Evolutionary conservation across 495 filamentous ascomycete genomes (phyloP).

Genomic region (Neurospora sublineolata): DNA sequence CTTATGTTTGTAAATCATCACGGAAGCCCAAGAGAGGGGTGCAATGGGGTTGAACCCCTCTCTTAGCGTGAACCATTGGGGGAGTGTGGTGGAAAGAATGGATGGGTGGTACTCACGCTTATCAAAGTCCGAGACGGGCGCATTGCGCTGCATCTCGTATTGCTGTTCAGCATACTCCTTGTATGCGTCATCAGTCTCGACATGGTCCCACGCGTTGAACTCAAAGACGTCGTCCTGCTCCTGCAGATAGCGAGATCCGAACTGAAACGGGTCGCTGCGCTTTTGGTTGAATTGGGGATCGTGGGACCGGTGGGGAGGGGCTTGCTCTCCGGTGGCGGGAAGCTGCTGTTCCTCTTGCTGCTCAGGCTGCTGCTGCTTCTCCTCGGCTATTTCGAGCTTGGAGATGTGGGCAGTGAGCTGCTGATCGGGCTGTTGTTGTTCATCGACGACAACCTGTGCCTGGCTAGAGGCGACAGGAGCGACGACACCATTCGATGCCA

Average conservation of each 20-base stretch:
- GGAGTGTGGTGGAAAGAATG: background rate
- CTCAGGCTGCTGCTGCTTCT: slow-evolving; percentile 4
- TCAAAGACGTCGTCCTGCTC: slow-evolving; percentile 78
- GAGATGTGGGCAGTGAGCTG: slow-evolving; percentile 19
- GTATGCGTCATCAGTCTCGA: slow-evolving; percentile 76
- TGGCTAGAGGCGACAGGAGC: slow-evolving; percentile 1
- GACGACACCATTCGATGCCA: slow-evolving; percentile 10
- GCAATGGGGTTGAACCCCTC: background rate
- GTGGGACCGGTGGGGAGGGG: slow-evolving; percentile 37
- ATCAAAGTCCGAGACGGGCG: slow-evolving; percentile 81
- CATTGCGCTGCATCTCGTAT: slow-evolving; percentile 66
- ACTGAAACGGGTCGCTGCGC: slow-evolving; percentile 83
- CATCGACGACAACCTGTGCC: background rate
- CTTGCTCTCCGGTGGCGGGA: background rate
- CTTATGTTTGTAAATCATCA: slow-evolving; percentile 48
- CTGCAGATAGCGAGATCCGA: slow-evolving; percentile 77
- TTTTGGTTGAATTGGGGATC: slow-evolving; percentile 57
- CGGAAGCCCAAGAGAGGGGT: slow-evolving; percentile 9
- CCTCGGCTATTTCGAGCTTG: slow-evolving; percentile 18
- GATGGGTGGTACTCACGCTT: slow-evolving; percentile 39
- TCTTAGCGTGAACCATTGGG: background rate
- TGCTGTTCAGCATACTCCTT: slow-evolving; percentile 70
- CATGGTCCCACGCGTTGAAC: slow-evolving; percentile 98
- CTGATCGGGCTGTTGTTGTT: slow-evolving; percentile 1
- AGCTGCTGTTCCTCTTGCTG: slow-evolving; percentile 13